Evolutionary conservation across 345 rosid genomes (phyloP).

Genomic region (Sonneratia caseolaris): DNA sequence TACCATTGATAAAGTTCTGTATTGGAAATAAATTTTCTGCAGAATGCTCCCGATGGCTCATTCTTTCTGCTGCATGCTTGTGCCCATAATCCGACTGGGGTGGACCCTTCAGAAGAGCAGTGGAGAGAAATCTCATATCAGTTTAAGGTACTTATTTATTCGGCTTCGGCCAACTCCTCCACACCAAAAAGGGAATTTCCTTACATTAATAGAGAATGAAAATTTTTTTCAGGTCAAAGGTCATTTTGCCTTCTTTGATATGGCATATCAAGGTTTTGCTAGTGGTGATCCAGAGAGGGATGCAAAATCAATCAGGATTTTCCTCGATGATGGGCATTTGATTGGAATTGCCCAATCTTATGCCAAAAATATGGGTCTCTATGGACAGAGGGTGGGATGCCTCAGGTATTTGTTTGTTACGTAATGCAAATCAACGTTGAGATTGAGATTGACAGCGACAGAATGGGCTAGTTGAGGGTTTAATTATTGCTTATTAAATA

Average conservation of each 20-base stretch:
- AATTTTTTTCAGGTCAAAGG: slow-evolving; percentile 49
- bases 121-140: slow-evolving; percentile 90
- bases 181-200: background rate
- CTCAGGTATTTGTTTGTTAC: slow-evolving; percentile 48
- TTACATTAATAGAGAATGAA: slow-evolving; percentile 10
- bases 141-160: slow-evolving; percentile 42
- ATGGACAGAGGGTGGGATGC: slow-evolving; percentile 97
- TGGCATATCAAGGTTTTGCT: slow-evolving; percentile 99
- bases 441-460: background rate
- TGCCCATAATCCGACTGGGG: slow-evolving; percentile 95
- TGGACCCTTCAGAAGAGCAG: slow-evolving; percentile 87
- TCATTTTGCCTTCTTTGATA: slow-evolving; percentile 89
- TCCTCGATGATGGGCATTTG: slow-evolving; percentile 80
- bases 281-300: slow-evolving; percentile 94
- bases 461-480: background rate
- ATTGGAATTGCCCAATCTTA: slow-evolving; percentile 92
- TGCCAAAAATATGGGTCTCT: slow-evolving; percentile 98
- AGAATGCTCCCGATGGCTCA: slow-evolving; percentile 93
- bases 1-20: background rate
- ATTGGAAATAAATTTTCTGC: background rate
- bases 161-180: background rate
- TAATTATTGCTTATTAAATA: background rate
- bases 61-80: slow-evolving; percentile 91
- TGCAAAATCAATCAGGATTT: slow-evolving; percentile 90
- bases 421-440: background rate